phyloP scores from a whole-genome alignment of 1,284 basidiomycete species.

The Coniophora puteana region DNA sequence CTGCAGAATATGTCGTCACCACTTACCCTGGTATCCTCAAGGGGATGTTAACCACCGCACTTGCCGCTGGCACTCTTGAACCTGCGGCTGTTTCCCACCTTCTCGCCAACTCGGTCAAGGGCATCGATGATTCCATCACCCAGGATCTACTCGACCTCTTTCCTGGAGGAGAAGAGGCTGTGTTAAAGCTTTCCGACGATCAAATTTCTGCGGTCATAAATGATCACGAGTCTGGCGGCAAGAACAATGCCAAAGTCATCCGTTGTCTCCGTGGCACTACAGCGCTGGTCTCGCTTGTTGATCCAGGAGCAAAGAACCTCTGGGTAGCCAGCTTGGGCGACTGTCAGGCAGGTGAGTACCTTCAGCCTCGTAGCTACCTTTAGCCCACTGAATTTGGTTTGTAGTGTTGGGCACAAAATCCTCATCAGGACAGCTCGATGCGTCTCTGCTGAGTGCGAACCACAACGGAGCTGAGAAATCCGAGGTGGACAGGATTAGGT shows the following conservation, averaged over 20 bases:
- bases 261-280: slow-evolving; percentile 34
- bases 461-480: slow-evolving; percentile 29
- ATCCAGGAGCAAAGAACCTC: slow-evolving; percentile 25
- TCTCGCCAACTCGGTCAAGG: slow-evolving; percentile 29
- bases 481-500: slow-evolving; percentile 27
- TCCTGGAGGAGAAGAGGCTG: slow-evolving; percentile 20
- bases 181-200: slow-evolving; percentile 29
- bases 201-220: slow-evolving; percentile 36
- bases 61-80: slow-evolving; percentile 4
- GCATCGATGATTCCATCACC: slow-evolving; percentile 35
- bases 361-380: background rate
- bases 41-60: slow-evolving; percentile 7
- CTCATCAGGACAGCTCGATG: slow-evolving; percentile 21
- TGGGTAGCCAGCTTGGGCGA: slow-evolving; percentile 37
- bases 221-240: slow-evolving; percentile 15
- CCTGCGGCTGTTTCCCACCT: slow-evolving; percentile 23
- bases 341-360: slow-evolving; percentile 31
- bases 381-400: slow-evolving; percentile 4
- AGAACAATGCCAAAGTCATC: slow-evolving; percentile 28
- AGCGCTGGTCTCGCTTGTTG: slow-evolving; percentile 29
- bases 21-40: slow-evolving; percentile 15
- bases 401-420: slow-evolving; percentile 26
- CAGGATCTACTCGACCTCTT: slow-evolving; percentile 26
- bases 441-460: slow-evolving; percentile 24
- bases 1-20: slow-evolving; percentile 18